Base-by-base conservation (phyloP, 805 yeast genomes). In the Candida wancherniae region DNA sequence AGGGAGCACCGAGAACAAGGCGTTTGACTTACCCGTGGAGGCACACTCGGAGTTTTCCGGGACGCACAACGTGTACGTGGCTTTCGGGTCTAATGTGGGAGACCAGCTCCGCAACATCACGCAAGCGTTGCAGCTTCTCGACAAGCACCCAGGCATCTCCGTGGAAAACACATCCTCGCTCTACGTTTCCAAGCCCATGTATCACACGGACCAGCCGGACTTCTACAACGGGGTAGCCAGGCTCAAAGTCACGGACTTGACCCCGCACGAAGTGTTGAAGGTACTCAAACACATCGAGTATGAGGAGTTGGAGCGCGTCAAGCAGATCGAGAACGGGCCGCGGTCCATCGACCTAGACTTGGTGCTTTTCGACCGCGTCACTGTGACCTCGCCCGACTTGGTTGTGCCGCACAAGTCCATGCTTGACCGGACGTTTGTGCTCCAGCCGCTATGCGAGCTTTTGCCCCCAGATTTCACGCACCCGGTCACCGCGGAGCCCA, bases 151-250 rank as follows among this genome's bases (percentile, higher is more conserved):
- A 4, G 50, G 52, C 0, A 64, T 84, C 12, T 44, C 55, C 9
- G 71, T 92, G 0, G 36, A 67, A 3, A 63, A 71, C 3, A 73
- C 90, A 0, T 88, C 97, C 0, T 75, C 94, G 0, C 58, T 90
- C 33, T 92, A 85, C 55, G 77, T 81, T 36, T 84, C 96, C 13
- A 84, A 80, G 46, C 97, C 99, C 22, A 90, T 92, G 97, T 92
- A 87, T 55, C 76, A 70, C 40, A 56, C 69, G 20, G 84, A 86
- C 34, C 99, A 92, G 58, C 70, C 76, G 2, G 78, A 77, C 46
- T 92, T 92, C 50, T 61, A 78, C 45, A 92, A 92, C 54, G 97
- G 97, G 3, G 94, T 79, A 3, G 50, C 85, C 10, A 74, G 80
- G 41, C 63, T 83, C 10, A 37, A 57, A n/a, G 88, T 96, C 0